Evolutionary conservation across 306 rosid species (phyloP).

Genomic region (Acacia acuminata): DNA sequence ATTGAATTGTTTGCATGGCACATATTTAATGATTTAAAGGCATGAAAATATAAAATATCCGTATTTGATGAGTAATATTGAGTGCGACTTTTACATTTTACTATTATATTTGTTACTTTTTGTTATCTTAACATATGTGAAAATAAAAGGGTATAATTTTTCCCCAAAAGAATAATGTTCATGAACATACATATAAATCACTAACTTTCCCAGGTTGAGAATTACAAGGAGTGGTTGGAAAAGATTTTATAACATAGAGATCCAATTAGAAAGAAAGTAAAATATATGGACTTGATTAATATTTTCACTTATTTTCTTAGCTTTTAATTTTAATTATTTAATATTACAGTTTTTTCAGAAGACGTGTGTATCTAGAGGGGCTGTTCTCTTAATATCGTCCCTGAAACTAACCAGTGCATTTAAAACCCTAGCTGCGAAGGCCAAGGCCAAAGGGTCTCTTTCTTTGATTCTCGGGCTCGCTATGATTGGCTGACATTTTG

Average conservation of each 20-base stretch:
- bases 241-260: not conserved
- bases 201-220: too few relatives aligned
- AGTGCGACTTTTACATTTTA: too few relatives aligned
- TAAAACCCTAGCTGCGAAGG: slow-evolving; percentile 29
- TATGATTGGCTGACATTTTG: slow-evolving; percentile 35
- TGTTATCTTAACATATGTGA: not conserved
- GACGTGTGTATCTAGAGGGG: not conserved
- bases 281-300: not conserved
- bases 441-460: not conserved
- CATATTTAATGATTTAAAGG: too few relatives aligned
- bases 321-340: not conserved
- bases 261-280: not conserved
- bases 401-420: slow-evolving; percentile 3
- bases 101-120: too few relatives aligned
- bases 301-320: not conserved
- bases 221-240: not conserved
- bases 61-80: too few relatives aligned
- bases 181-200: too few relatives aligned
- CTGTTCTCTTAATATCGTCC: not conserved
- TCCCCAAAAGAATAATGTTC: too few relatives aligned
- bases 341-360: not conserved
- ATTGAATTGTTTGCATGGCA: too few relatives aligned
- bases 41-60: too few relatives aligned
- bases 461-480: not conserved
- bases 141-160: too few relatives aligned